Conservation (phyloP, 306 rosid genomes). For the Ochetophila trinervis region DNA sequence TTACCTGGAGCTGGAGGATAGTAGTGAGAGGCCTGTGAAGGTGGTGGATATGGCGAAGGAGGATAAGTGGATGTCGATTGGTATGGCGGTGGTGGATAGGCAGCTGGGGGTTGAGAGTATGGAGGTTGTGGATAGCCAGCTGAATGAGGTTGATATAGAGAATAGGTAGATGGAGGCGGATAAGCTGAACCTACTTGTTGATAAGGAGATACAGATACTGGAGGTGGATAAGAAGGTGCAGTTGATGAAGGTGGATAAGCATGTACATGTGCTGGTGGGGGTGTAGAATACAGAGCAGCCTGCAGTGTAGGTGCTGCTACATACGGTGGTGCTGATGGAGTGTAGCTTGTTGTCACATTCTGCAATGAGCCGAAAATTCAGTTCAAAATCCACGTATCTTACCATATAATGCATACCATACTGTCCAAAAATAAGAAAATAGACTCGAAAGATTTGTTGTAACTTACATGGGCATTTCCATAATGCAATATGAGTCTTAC, state of each 20-base stretch:
- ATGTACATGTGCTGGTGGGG: conserved; percentile 28
- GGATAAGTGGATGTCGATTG: conserved; percentile 21
- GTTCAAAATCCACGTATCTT: background rate
- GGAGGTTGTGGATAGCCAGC: conserved; percentile 31
- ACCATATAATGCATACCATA: background rate
- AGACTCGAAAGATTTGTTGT: background rate
- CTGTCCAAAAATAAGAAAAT: background rate
- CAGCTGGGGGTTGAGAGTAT: conserved; percentile 16
- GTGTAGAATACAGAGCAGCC: conserved; percentile 29
- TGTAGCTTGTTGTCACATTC: conserved; percentile 34
- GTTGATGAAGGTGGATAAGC: conserved; percentile 25
- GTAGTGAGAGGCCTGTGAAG: conserved; percentile 41
- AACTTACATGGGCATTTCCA: conserved; percentile 37
- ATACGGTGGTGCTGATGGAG: conserved; percentile 60
- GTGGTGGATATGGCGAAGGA: conserved; percentile 26
- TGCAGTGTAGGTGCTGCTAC: conserved; percentile 27
- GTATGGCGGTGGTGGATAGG: conserved; percentile 17
- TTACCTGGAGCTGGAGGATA: conserved; percentile 59
- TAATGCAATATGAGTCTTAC: conserved; percentile 42
- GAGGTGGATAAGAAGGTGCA: conserved; percentile 28
- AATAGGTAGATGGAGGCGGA: conserved; percentile 28
- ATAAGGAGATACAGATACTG: conserved; percentile 29
- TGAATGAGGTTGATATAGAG: conserved; percentile 23
- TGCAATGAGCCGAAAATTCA: conserved; percentile 26
- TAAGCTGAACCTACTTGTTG: conserved; percentile 31